These are phyloP conservation scores for Coprinopsis sp. DNA, from an alignment of 768 basidiomycete genomes.

Conservation along the genomic window DNA sequence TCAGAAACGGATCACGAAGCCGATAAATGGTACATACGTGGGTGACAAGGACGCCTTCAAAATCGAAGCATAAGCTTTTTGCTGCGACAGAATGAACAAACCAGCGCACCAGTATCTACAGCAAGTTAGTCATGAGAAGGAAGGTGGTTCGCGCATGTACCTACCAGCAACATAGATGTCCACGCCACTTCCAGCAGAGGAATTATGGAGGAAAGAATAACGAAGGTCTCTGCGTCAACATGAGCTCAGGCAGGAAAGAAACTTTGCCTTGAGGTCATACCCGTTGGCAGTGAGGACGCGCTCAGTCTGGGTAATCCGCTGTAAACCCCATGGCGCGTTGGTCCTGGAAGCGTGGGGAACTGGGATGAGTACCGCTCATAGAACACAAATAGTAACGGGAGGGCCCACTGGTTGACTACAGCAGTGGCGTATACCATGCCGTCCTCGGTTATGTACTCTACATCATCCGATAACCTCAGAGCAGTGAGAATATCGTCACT, in stretches of 20 bases:
- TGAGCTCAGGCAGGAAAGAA: not conserved
- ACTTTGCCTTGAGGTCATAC: not conserved
- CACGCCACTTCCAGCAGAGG: slow-evolving; percentile 25
- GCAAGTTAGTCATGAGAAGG: not conserved
- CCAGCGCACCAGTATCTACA: slow-evolving; percentile 28
- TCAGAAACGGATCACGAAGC: not conserved
- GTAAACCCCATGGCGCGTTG: slow-evolving; percentile 31
- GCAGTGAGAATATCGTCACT: too few relatives aligned
- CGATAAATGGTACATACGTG: slow-evolving; percentile 13
- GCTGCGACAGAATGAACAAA: too few relatives aligned
- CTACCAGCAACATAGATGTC: slow-evolving; percentile 38
- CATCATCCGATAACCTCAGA: too few relatives aligned
- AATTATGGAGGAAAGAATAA: slow-evolving; percentile 22
- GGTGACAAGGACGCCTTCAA: slow-evolving; percentile 13
- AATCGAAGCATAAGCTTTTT: too few relatives aligned
- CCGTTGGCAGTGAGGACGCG: not conserved
- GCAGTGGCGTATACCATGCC: slow-evolving; percentile 24
- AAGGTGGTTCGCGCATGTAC: not conserved
- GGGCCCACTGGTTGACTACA: not conserved
- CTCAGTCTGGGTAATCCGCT: slow-evolving; percentile 21
- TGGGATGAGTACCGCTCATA: not conserved
- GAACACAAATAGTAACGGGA: not conserved
- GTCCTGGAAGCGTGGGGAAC: slow-evolving; percentile 12
- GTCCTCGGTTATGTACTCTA: slow-evolving; percentile 25
- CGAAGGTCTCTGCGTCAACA: not conserved